Base-by-base conservation (phyloP, 768 basidiomycete species). In the Chiua virens region DNA sequence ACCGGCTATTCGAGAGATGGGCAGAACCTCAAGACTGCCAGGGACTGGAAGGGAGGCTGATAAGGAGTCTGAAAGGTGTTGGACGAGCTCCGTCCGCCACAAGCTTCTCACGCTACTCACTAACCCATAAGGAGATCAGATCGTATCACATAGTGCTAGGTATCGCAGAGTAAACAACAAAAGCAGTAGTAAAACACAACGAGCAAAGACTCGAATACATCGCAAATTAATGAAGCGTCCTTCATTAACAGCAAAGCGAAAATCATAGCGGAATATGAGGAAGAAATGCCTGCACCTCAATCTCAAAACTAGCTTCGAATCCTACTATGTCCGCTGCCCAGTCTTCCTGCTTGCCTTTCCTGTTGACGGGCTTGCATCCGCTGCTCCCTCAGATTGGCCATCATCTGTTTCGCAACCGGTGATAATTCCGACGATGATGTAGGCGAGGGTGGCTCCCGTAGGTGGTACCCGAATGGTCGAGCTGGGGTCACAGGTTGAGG, bases 401-500 rank as follows among this genome's bases (percentile, higher is more conserved):
- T 90, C 60, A 90, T 75, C 62, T 84, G 76, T 57, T 75, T 77
- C 6, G 79, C 83, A 28, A 83, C 70, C 14, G 86, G 86, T 18
- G 88, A 90, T 44, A 91, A 71, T 54, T 90, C 89, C 10, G 86
- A 79, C 3, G 87, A 88, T 25, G 80, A 83, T 21, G 85, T 79
- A 20, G 88, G 86, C 2, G 86, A 88, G 4, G 83, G 78, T 43
- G 59, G 62, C 3, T 63, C 67, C 6, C 27, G 47, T 28, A 67
- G 45, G 27, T 69, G 52, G 5, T 63, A 70, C 25, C 66, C 63
- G 7, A 79, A 78, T 10, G 75, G 73, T 41, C 72, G 75, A 18
- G 61, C 47, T 45, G 81, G 84, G 39, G 80, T 78, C 41, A 71
- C 60, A 43, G 43, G 68, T 34, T 71, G 75, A 15, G 70, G 68